Base-by-base conservation (phyloP, 2,329 filamentous ascomycete species). In the Geosmithia flava region DNA sequence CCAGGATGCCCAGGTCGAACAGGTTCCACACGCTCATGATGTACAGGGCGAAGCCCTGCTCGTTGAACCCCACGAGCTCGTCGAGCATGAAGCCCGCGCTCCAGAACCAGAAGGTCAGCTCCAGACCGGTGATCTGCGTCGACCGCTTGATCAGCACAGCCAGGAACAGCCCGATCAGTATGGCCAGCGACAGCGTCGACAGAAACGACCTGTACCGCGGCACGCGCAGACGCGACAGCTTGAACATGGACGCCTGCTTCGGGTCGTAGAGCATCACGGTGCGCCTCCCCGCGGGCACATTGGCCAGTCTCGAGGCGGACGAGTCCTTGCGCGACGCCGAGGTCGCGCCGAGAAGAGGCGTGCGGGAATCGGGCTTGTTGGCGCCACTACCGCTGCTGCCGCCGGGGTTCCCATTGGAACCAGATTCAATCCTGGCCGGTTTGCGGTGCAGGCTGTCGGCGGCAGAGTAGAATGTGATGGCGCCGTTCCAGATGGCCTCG, bases 1-100 rank as follows among this genome's bases (percentile, higher is more conserved):
- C 68, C 47, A 96, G 68, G 47, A 96, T 96, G 8, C 90, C 90
- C 39, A 96, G 71, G 60, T 96, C 91, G 63, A 96, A 95, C 39
- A 90, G 80, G 63, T 96, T 96, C 91, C 91, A 96, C 63, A 96
- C 93, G 62, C 88, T 95, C 81, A 96, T 91, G 58, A 96, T 87
- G 66, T 96, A 97, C 29, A 97, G 77, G 39, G 89, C 90, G 62
- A 96, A 96, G 2, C 91, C 91, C 65, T 96, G 89, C 63, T 97
- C 91, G 55, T 90, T 95, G 71, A 96, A 96, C 11, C 90, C 90
- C 17, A 96, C 89, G 20, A 97, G 77, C 65, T 96, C 91, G 58
- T 96, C 91, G 30, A 96, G 78, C 88, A 96, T 95, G 64, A 94
- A 96, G 1, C 91, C 91, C 23, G 88, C 87, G 60, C 88, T 95